These are phyloP conservation scores for Exsudoporus frostii DNA, from an alignment of 768 basidiomycete species.

Conservation along the genomic window DNA sequence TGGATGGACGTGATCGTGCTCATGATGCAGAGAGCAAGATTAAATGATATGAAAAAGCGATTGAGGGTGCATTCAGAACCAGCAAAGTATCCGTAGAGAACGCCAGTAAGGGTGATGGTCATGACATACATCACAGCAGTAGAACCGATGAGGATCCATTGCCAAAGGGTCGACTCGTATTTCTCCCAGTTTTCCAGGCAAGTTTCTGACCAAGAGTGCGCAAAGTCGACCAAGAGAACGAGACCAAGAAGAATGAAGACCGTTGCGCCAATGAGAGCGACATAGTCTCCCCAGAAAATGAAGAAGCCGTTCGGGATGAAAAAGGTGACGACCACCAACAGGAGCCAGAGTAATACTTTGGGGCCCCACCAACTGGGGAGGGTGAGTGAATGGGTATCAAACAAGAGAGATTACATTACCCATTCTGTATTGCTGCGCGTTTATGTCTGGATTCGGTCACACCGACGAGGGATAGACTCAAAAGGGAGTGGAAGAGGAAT, in stretches of 20 bases:
- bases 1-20: slow-evolving; percentile 82
- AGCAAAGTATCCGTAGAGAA: slow-evolving; percentile 92
- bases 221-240: slow-evolving; percentile 96
- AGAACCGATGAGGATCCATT: slow-evolving; percentile 91
- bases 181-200: slow-evolving; percentile 96
- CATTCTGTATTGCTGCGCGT: slow-evolving; percentile 95
- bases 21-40: slow-evolving; percentile 75
- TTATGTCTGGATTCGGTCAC: slow-evolving; percentile 89
- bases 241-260: slow-evolving; percentile 96
- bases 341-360: slow-evolving; percentile 85
- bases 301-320: slow-evolving; percentile 97
- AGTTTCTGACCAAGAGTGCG: slow-evolving; percentile 97
- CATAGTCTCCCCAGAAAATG: slow-evolving; percentile 96
- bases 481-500: slow-evolving; percentile 79
- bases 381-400: slow-evolving; percentile 13
- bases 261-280: slow-evolving; percentile 87
- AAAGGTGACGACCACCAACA: slow-evolving; percentile 80
- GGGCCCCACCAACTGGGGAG: slow-evolving; percentile 93
- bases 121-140: slow-evolving; percentile 86
- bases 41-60: slow-evolving; percentile 96
- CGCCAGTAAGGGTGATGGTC: slow-evolving; percentile 78
- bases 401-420: slow-evolving; percentile 45
- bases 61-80: slow-evolving; percentile 85
- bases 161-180: slow-evolving; percentile 85
- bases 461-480: slow-evolving; percentile 78